These are phyloP conservation scores for Cutaneotrichosporon dermatis DNA, from an alignment of 1,284 basidiomycete species.

Conservation along the genomic window DNA sequence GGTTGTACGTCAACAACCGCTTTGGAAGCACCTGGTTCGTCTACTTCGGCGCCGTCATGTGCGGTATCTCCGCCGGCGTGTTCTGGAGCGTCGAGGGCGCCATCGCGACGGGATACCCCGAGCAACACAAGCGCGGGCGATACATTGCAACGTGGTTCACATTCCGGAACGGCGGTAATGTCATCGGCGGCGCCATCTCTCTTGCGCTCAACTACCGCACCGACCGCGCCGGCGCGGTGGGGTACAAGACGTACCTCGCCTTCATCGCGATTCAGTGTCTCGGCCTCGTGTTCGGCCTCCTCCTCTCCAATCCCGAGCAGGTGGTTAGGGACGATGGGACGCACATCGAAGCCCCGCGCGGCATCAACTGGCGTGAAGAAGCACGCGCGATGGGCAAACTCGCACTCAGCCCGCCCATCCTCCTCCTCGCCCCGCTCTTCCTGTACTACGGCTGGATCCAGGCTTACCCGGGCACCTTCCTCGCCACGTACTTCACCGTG, in stretches of 20 bases:
- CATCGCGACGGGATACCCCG: constrained; percentile 7
- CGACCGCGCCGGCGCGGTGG: constrained; percentile 21
- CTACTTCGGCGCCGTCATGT: constrained; percentile 29
- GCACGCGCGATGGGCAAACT: constrained; percentile 16
- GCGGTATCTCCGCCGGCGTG: constrained; percentile 38
- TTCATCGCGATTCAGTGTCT: constrained; percentile 34
- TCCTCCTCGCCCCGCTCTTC: constrained; percentile 26
- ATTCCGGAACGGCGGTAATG: constrained; percentile 28
- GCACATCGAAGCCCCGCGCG: constrained; percentile 20
- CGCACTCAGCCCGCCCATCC: constrained; percentile 8
- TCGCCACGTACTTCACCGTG: constrained; percentile 32
- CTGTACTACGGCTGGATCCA: constrained; percentile 22
- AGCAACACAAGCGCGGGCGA: constrained; percentile 10
- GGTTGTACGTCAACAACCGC: constrained; percentile 33
- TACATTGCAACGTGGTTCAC: constrained; percentile 37
- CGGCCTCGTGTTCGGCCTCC: constrained; percentile 19
- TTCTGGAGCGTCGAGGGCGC: constrained; percentile 30
- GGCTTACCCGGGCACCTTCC: constrained; percentile 31
- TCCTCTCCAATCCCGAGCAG: constrained; percentile 28
- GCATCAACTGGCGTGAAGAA: constrained; percentile 20
- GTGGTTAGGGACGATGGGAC: constrained; percentile 28
- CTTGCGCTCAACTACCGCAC: constrained; percentile 20
- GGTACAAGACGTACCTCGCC: constrained; percentile 30
- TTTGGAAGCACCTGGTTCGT: constrained; percentile 30
- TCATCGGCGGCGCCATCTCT: constrained; percentile 32